Percentiles rank a stretch among this genome's conserved stretches.
Evolutionary conservation across 306 rosid species (phyloP).

Genomic region (Quercus robur): DNA sequence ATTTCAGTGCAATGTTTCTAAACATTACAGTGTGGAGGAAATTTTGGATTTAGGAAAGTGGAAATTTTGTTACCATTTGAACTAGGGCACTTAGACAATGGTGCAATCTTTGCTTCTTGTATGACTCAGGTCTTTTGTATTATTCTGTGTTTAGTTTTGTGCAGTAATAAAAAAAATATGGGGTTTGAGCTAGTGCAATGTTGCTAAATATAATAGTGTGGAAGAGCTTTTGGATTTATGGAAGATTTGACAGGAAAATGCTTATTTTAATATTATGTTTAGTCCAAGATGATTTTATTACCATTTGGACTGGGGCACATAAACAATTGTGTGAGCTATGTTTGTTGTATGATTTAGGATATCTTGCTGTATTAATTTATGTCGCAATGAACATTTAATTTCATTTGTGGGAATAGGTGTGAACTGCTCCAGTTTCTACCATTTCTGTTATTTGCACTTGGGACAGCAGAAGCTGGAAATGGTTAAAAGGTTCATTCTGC

Average conservation of each 20-base stretch:
- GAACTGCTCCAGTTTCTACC: constrained; percentile 6
- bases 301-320: no score
- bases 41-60: not conserved
- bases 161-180: no score
- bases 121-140: not conserved
- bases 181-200: no score
- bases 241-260: no score
- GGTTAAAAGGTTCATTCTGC: constrained; percentile 59
- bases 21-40: not conserved
- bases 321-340: no score
- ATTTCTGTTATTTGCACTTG: constrained; percentile 30
- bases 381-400: constrained; percentile 2
- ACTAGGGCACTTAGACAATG: not conserved
- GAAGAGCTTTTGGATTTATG: no score
- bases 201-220: no score
- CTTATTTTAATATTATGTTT: no score
- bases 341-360: not conserved
- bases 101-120: not conserved
- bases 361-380: not conserved
- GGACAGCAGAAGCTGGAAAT: constrained; percentile 50
- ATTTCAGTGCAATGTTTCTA: not conserved
- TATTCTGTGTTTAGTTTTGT: not conserved
- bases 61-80: not conserved
- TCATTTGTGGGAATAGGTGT: constrained; percentile 17
- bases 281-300: no score